Evolutionary conservation across 495 filamentous ascomycete genomes (phyloP), one percentile per base, ranked within the genome.

Genomic region (Aspergillus campestris): DNA sequence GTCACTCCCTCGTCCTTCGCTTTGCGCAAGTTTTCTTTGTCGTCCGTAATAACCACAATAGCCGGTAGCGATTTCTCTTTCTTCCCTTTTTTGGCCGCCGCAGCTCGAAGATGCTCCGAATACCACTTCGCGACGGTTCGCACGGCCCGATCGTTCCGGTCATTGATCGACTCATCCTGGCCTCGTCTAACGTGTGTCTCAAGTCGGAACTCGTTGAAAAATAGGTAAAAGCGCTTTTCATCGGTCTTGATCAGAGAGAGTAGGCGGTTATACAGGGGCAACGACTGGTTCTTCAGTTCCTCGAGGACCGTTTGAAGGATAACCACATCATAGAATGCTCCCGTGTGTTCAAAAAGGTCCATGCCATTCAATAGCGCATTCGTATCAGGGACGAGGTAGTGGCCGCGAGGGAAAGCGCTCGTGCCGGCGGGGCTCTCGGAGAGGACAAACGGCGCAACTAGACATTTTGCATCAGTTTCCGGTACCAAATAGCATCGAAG

Each of bases 181-280:
- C 80, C 73, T 53, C 92, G 75, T 12, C 75, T 65, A 40, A 95
- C 77, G 58, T 95, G 82, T 7, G 92, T 98, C 66, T 98, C 92
- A 34, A 85, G 71, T 34, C 92, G 80, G 58, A 98, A 98, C 47
- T 98, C 92, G 64, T 98, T 98, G 75, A 97, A 97, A 66, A 98
- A 98, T 37, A 98, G 86, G 61, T 95, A 97, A 59, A 94, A 97
- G 10, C 90, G 80, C 67, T 97, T 97, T 31, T 94, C 89, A 56
- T 94, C 87, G 54, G 89, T 95, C 61, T 86, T 94, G 28, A 89
- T 94, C 55, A 98, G 69, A 13, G 81, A 77, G 41, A 96, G 79
- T 12, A 97, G 73, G 33, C 92, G 89, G 58, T 95, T 95, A 71
- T 97, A 98, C 40, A 98, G 74, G 15, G 92, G 92, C 42, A 97